Evolutionary conservation across 1,284 basidiomycete species (phyloP), one percentile per base, ranked within the genome.

Genomic region (Heterobasidion irregulare): DNA sequence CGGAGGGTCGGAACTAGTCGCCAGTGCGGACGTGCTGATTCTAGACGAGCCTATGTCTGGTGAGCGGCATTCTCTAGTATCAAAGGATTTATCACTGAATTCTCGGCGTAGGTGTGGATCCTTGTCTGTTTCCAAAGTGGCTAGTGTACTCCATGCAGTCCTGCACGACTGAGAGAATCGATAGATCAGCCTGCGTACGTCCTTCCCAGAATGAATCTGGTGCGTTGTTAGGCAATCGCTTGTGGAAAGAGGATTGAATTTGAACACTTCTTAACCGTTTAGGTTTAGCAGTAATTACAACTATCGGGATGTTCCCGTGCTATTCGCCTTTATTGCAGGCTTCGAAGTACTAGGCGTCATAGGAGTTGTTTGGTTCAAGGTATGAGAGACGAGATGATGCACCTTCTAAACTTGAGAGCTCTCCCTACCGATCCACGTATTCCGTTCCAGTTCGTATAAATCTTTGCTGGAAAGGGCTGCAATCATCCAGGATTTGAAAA

Each of bases 11-110:
- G 83, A 92, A 63, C 75, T 94, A 26, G 86, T 94, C 52, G 85
- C 88, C 0, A 74, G 81, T 36, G 91, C 92, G 0, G 89, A 92
- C 63, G 77, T 94, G 6, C 69, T 94, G 47, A 81, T 94, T 32
- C 75, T 94, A 26, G 92, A 95, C 66, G 91, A 91, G 64, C 89
- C 90, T 8, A 92, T 89, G 1, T 86, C 91, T 46, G 77, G 80
- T 76, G 47, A 74, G 87, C 81, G 6, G 13, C 18, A 10, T 3
- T 66, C 72, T 58, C 46, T 35, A 55, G 50, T 26, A 26, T 26
- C 50, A 5, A 2, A 26, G 5, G 26, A 5, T 26, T 26, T 26
- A 26, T 2, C 26, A 26, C 26, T 26, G 26, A 26, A 55, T 53
- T 15, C 50, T 41, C 34, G 8, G 26, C 61, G 3, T 58, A 76